phyloP scores from a whole-genome alignment of 305 asterid species.

The Rubia peregrina region DNA sequence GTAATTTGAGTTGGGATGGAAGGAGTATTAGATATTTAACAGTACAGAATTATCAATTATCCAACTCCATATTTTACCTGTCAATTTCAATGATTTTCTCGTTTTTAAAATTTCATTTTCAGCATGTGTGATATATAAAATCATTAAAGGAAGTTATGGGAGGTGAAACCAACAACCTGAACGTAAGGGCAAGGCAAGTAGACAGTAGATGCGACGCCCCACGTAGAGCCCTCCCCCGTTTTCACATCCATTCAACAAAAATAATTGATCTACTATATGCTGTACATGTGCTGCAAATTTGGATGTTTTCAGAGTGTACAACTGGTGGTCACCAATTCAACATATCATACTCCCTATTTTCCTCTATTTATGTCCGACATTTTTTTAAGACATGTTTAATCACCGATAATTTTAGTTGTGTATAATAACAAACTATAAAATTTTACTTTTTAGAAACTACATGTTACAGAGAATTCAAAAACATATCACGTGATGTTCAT shows the following conservation, averaged over 20 bases:
- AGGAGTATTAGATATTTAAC: too few species aligned
- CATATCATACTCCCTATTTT: too few species aligned
- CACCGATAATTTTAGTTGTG: too few species aligned
- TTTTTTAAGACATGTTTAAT: too few species aligned
- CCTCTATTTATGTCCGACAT: too few species aligned
- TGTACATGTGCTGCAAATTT: constrained; percentile 6
- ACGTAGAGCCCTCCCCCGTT: background rate
- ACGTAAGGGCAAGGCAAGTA: background rate
- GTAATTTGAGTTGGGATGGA: too few species aligned
- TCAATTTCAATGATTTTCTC: background rate
- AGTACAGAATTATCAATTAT: too few species aligned
- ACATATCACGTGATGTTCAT: too few species aligned
- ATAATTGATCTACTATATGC: constrained; percentile 9
- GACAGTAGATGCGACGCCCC: constrained; percentile 2
- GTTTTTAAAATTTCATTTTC: background rate
- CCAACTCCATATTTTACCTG: background rate
- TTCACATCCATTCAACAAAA: background rate
- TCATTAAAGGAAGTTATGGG: background rate
- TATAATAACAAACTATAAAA: too few species aligned
- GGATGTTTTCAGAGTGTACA: background rate
- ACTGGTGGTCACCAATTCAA: background rate
- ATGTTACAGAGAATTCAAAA: too few species aligned
- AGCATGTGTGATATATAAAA: background rate
- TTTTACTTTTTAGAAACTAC: too few species aligned
- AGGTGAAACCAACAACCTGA: background rate